These are phyloP conservation scores for Quercus dentata DNA, from an alignment of 306 rosid species.

Conservation along the genomic window DNA sequence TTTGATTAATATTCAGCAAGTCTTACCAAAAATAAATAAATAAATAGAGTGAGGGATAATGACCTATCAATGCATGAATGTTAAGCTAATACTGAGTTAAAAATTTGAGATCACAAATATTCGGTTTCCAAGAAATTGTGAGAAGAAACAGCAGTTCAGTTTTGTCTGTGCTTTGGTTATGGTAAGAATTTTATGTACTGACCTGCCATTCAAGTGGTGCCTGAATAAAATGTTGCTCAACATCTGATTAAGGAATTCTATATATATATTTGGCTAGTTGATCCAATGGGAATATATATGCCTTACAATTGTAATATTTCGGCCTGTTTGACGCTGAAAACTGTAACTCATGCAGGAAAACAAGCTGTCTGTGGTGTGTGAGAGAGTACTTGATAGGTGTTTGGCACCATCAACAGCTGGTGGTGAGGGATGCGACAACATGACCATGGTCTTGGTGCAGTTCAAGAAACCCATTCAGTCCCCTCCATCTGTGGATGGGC, in stretches of 20 bases:
- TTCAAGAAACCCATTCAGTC: conserved; percentile 60
- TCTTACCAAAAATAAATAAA: background rate
- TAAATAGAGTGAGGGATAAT: background rate
- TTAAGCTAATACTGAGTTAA: background rate
- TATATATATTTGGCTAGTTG: conserved; percentile 1
- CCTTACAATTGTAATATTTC: too few relatives aligned
- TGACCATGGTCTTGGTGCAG: conserved; percentile 96
- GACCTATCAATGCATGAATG: background rate
- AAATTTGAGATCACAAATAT: background rate
- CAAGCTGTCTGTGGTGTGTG: conserved; percentile 74
- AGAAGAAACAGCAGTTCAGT: background rate
- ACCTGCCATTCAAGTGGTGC: too few relatives aligned
- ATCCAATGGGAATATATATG: background rate
- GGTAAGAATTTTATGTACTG: background rate
- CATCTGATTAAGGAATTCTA: background rate
- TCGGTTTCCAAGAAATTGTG: background rate
- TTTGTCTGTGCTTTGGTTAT: background rate
- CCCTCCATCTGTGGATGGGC: conserved; percentile 33
- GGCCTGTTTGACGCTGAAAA: conserved; percentile 2
- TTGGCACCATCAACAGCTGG: conserved; percentile 82
- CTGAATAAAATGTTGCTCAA: background rate
- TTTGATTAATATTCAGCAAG: background rate
- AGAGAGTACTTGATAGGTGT: conserved; percentile 79
- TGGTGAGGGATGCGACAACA: conserved; percentile 96
- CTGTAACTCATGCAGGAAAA: conserved; percentile 54